Base-by-base conservation (phyloP, 257 asterid genomes). In the Solanum dulcamara region DNA sequence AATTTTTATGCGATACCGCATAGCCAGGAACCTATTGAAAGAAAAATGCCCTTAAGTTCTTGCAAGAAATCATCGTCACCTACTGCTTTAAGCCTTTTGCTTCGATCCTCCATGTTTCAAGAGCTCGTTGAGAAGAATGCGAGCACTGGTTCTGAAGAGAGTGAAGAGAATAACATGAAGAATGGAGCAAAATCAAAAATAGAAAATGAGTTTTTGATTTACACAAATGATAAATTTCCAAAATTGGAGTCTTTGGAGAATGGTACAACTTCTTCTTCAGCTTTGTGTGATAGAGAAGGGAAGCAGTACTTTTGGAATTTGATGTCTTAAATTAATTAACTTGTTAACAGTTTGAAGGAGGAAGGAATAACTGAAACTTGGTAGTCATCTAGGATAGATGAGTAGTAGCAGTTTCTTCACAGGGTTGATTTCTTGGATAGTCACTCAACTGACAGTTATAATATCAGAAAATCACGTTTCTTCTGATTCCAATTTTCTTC, bases 81-180 rank as follows among this genome's bases (percentile, higher is more conserved):
- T 11, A 89, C 97, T 2, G 97, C 97, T 5, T 86, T 94, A 4
- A 86, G 95, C 81, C 95, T 94, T 53, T 91, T 94, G 13, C 91
- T 92, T 28, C 88, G 91, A 4, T 94, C 98, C 30, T 91, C 98
- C 30, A 67, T 94, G 95, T 94, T 93, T 72, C 91, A 88, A 81
- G 91, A 92, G 84, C 93, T 94, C 53, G 90, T 92, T 6, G 93
- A 91, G 55, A 94, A 93, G 91, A 91, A 88, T 38, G 80, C 90
- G 9, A 53, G 28, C 37, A 67, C 79, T 74, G 55, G 6, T 46
- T 38, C 83, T 17, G 83, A 66, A 24, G 86, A 88, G 24, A 86
- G 46, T 4, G 64, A 48, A 1, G 84, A 81, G 17, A 84, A 33
- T 64, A 53, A 83, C n/a, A 48, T 64, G 40, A 55, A 20, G 59